phyloP scores from a whole-genome alignment of 441 rosid species.

The Erodium texanum region DNA sequence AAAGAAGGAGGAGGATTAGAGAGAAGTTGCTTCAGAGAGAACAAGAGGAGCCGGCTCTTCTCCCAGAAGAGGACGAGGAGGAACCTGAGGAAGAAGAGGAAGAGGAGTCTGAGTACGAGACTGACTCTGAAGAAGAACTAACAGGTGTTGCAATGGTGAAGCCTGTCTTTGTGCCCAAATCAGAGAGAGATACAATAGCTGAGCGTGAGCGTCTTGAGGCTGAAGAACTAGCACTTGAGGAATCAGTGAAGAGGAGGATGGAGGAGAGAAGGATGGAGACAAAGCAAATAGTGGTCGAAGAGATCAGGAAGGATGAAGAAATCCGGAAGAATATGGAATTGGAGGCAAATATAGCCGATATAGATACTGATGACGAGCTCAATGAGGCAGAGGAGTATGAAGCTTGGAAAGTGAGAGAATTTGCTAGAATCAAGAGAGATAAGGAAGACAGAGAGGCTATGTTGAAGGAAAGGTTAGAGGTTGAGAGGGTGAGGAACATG shows the following conservation, averaged over 20 bases:
- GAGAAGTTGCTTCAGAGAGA: constrained; percentile 53
- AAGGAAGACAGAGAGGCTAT: constrained; percentile 68
- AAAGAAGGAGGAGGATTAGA: constrained; percentile 50
- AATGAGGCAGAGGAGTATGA: constrained; percentile 90
- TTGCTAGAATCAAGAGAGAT: constrained; percentile 74
- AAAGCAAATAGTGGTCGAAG: constrained; percentile 70
- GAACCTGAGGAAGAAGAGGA: constrained; percentile 54
- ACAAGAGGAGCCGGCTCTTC: constrained; percentile 51
- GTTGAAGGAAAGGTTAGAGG: constrained; percentile 74
- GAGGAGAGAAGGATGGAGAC: constrained; percentile 68
- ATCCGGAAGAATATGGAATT: constrained; percentile 59
- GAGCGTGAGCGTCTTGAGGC: constrained; percentile 75
- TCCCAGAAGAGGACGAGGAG: constrained; percentile 68
- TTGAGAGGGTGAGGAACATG: constrained; percentile 85
- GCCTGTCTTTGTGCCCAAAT: constrained; percentile 69
- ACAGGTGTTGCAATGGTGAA: constrained; percentile 64
- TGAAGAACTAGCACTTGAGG: constrained; percentile 66
- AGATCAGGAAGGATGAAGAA: constrained; percentile 63
- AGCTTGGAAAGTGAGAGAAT: constrained; percentile 84
- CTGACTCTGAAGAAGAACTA: constrained; percentile 72
- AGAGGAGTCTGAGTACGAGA: constrained; percentile 80
- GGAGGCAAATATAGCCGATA: constrained; percentile 68
- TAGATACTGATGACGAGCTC: constrained; percentile 80
- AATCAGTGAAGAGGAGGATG: constrained; percentile 53
- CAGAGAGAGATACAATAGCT: constrained; percentile 77